Conservation (phyloP, 73 alveolate genomes). For the Paramecium biaurelia region DNA sequence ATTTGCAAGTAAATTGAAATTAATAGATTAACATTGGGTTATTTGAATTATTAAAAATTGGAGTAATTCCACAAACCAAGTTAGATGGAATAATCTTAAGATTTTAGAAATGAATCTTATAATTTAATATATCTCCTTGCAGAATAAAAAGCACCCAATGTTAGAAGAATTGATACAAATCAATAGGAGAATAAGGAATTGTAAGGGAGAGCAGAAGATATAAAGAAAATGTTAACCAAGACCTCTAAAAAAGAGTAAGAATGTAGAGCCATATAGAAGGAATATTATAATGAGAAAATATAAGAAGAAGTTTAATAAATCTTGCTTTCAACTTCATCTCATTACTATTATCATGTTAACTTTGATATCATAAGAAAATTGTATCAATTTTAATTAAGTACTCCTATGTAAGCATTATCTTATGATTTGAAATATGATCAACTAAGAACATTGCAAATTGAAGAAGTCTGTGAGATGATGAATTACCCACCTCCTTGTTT, state of each 20-base stretch:
- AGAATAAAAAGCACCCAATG: background rate
- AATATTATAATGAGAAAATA: background rate
- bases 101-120: background rate
- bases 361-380: background rate
- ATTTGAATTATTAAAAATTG: constrained; percentile 29
- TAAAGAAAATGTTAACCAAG: background rate
- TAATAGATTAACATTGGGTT: constrained; percentile 27
- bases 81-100: background rate
- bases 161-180: constrained; percentile 9
- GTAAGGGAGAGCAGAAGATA: background rate
- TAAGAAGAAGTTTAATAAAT: background rate
- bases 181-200: constrained; percentile 14
- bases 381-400: constrained; percentile 18
- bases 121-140: background rate
- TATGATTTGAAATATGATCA: constrained; percentile 18
- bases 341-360: constrained; percentile 40
- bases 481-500: background rate
- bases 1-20: constrained; percentile 19
- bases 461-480: constrained; percentile 22
- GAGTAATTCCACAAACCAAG: background rate
- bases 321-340: background rate
- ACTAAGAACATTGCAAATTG: background rate
- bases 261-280: background rate
- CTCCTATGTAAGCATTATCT: constrained; percentile 26
- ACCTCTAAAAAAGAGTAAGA: background rate